Evolutionary conservation across 139 green algal genomes (phyloP).

Genomic region (Volvox reticuliferus): DNA sequence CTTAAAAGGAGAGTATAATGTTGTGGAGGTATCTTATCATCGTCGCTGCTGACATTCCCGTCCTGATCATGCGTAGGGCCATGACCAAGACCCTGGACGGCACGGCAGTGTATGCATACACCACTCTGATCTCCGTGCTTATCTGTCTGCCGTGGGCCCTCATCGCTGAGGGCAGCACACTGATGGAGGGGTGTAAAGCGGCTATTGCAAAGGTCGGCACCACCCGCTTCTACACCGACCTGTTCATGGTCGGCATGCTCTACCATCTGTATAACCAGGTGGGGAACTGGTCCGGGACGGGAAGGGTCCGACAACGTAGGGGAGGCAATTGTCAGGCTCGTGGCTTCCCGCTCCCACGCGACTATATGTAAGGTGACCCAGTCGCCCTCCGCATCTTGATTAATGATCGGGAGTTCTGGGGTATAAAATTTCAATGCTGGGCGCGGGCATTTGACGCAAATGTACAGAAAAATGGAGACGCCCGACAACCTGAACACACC

Average conservation of each 20-base stretch:
- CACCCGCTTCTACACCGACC: conserved; percentile 85
- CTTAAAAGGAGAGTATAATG: too few species aligned
- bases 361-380: too few species aligned
- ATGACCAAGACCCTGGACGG: conserved; percentile 89
- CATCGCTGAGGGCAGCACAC: conserved; percentile 83
- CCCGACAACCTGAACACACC: too few species aligned
- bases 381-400: too few species aligned
- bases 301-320: too few species aligned
- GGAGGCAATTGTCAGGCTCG: too few species aligned
- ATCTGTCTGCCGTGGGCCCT: conserved; percentile 92
- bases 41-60: background rate
- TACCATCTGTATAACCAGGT: conserved; percentile 99
- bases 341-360: too few species aligned
- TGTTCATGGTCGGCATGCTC: conserved; percentile 93
- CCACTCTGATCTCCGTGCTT: conserved; percentile 94
- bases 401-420: too few species aligned
- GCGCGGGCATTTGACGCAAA: too few species aligned
- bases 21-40: background rate
- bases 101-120: conserved; percentile 98
- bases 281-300: background rate
- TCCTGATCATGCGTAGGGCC: conserved; percentile 61
- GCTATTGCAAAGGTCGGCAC: conserved; percentile 81
- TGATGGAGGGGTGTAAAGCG: conserved; percentile 59
- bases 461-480: too few species aligned
- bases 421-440: too few species aligned